Base-by-base conservation (phyloP, 2,329 filamentous ascomycete species). In the Pseudogymnoascus pannorum region DNA sequence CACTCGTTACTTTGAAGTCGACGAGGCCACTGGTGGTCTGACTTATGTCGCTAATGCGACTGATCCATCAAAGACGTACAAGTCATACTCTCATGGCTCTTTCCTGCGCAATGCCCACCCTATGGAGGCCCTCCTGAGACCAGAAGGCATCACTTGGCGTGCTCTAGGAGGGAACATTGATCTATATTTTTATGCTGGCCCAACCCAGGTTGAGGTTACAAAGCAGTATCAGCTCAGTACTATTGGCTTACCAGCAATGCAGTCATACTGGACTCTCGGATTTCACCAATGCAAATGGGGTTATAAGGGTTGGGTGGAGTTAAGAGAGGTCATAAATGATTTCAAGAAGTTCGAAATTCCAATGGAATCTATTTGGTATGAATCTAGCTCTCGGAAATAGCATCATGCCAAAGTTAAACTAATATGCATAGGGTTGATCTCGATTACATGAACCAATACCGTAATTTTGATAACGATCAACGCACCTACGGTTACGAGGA, bases 251-350 rank as follows among this genome's bases (percentile, higher is more conserved):
- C 89, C 90, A 1, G 86, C 86, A 0, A 86, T 93, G 84, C 87
- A 92, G 70, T 86, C 89, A 66, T 94, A 94, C 75, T 93, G 85
- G 79, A 85, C 87, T 0, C 84, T 95, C 63, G 91, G 91, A 0
- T 93, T 82, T 70, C 91, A 95, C 66, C 90, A 95, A 71, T 93
- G 89, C 68, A 81, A 89, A 63, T 94, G 90, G 86, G 91, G 90
- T 0, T 94, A 94, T 71, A 76, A 80, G 38, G 91, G 89, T 68
- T 91, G 87, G 84, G 81, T 83, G 1, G 79, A 84, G 26, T 70
- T 91, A 2, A 80, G 87, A 64, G 81, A 85, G 58, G 86, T 90
- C 1, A 80, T 90, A 4, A 81, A 83, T 63, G 86, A 84, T 71
- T 90, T 89, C 73, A 81, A 79, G 35, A 77, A 78, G 57, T 82